These are phyloP conservation scores for Flammula alnicola DNA, from an alignment of 1,284 basidiomycete genomes.

Conservation along the genomic window DNA sequence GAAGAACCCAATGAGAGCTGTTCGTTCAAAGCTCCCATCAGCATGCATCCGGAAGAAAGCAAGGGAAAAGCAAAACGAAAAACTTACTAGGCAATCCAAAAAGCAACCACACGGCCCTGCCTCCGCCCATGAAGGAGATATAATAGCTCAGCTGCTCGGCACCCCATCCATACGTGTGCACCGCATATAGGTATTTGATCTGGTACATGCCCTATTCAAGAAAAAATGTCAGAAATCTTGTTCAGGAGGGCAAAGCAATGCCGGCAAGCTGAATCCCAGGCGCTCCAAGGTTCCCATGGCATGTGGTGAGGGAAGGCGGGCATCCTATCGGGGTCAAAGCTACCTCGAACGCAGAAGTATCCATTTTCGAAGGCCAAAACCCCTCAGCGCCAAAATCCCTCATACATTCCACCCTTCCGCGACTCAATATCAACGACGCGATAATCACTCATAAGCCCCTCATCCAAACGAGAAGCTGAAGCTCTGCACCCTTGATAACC, in stretches of 20 bases:
- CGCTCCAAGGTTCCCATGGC: not conserved
- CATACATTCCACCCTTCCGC: not conserved
- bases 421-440: too few species aligned
- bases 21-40: not conserved
- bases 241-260: not conserved
- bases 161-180: conserved; percentile 54
- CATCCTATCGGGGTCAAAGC: not conserved
- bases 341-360: not conserved
- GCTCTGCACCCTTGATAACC: too few species aligned
- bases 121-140: conserved; percentile 52
- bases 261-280: not conserved
- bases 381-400: not conserved
- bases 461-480: too few species aligned
- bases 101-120: conserved; percentile 50
- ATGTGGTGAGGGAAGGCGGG: too few species aligned
- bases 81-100: conserved; percentile 50
- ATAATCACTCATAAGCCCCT: too few species aligned
- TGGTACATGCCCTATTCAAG: conserved; percentile 50
- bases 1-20: conserved; percentile 48
- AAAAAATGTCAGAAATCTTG: not conserved
- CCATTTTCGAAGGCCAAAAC: conserved; percentile 13
- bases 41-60: too few species aligned
- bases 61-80: not conserved
- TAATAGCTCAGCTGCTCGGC: conserved; percentile 54
- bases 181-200: conserved; percentile 59